Evolutionary conservation across 305 asterid species (phyloP), one percentile per base, ranked within the genome.

Genomic region (Rubia peregrina): DNA sequence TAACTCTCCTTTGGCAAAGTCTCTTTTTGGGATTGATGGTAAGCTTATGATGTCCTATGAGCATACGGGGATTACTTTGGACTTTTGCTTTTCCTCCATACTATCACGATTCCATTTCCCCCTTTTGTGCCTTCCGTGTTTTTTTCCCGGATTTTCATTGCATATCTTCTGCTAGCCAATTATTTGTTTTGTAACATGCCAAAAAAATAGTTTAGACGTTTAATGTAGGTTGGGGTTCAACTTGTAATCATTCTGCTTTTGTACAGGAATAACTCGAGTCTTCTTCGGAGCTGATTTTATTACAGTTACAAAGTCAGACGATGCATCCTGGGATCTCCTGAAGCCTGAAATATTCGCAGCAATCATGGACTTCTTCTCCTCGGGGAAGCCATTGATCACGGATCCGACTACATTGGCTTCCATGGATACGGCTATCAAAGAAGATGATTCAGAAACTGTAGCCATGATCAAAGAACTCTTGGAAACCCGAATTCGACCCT

Each of bases 401-500:
- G 97, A 92, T 74, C 83, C 95, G 24, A 71, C 73, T 38, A 66
- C 88, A 68, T 83, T 88, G 71, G 86, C 94, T 48, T 80, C 97
- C 69, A 86, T 83, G 93, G 97, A 92, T 83, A 92, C 98, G 21
- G 94, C 97, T 19, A 92, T 92, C 69, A 80, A 77, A 0, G 97
- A 89, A 76, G 96, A 90, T 64, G 98, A 93, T 81, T 90, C 97
- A 41, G 98, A 93, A 78, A 90, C 85, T 65, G 98, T 93, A 69
- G 96, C 97, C 26, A 93, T 93, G 98, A 93, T 93, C 82, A 93
- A 93, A 85, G 97, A 93, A 72, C 85, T 93, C n/a, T 66, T 93
- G 60, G 98, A 93, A 77, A 93, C 98, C 53, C 97, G 96, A 26
- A 86, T 93, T 42, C 95, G 97, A 36, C 98, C 98, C 61, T 86